These are phyloP conservation scores for Kazachstania kunashirensis DNA, from an alignment of 805 yeast species.

Conservation along the genomic window DNA sequence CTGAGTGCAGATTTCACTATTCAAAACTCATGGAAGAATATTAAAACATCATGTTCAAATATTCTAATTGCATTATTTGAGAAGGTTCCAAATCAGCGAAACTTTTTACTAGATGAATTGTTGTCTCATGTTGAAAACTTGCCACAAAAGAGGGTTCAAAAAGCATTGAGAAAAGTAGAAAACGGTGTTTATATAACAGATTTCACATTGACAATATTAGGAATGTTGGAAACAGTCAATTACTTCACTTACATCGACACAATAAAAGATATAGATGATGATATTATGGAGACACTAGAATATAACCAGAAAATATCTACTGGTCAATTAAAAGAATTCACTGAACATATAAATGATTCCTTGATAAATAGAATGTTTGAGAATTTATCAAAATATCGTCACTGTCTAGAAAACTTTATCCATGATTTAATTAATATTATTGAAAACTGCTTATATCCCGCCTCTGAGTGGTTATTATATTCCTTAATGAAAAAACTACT, in stretches of 20 bases:
- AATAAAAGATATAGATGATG: conserved; percentile 1
- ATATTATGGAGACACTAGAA: conserved; percentile 2
- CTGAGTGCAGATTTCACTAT: conserved; percentile 5
- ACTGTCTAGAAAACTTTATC: conserved; percentile 41
- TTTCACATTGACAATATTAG: conserved; percentile 22
- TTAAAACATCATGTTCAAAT: conserved; percentile 16
- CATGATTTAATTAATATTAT: conserved; percentile 48
- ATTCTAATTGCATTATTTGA: conserved; percentile 33
- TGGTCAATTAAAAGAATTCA: conserved; percentile 5
- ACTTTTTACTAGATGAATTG: conserved; percentile 53
- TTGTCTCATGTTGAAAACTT: conserved; percentile 41
- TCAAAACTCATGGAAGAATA: conserved; percentile 15
- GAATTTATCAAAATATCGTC: conserved; percentile 28
- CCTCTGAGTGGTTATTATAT: conserved; percentile 41
- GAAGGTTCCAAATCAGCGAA: conserved; percentile 41
- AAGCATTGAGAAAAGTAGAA: conserved; percentile 16
- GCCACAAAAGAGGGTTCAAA: conserved; percentile 35
- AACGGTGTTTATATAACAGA: conserved; percentile 16
- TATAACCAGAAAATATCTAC: conserved; percentile 4
- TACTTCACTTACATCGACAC: conserved; percentile 6
- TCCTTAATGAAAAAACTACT: conserved; percentile 39
- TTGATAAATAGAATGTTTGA: conserved; percentile 17
- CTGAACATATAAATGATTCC: conserved; percentile 21
- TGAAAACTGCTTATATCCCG: conserved; percentile 52
- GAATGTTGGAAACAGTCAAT: conserved; percentile 20